Evolutionary conservation across 2,329 filamentous ascomycete species (phyloP).

Genomic region (Rutstroemia sydowiana): DNA sequence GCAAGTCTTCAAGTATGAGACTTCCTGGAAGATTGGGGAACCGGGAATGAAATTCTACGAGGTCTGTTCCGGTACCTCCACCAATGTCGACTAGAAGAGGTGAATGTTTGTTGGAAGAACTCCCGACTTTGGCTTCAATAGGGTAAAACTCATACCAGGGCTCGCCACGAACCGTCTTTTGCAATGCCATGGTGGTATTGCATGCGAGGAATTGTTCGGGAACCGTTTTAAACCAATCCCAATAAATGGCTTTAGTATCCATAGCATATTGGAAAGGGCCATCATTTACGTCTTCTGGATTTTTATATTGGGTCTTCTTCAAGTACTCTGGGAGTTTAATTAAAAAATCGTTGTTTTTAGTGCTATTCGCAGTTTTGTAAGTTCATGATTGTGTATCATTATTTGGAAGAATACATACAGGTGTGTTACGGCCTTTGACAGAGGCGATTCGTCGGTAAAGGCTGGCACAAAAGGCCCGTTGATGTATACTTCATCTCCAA

Average conservation of each 20-base stretch:
- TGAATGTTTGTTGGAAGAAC: not conserved
- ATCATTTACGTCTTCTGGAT: slow-evolving; percentile 3
- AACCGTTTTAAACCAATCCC: slow-evolving; percentile 4
- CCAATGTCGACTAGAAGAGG: slow-evolving; percentile 12
- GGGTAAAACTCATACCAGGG: slow-evolving; percentile 7
- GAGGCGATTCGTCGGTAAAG: not conserved
- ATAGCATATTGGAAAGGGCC: slow-evolving; percentile 8
- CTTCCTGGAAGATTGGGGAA: slow-evolving; percentile 9
- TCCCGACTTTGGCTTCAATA: not conserved
- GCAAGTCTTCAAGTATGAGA: slow-evolving; percentile 12
- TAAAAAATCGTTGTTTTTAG: not conserved
- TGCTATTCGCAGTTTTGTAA: not conserved
- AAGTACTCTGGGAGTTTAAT: slow-evolving; percentile 9
- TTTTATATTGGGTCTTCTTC: slow-evolving; percentile 3
- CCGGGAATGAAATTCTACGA: slow-evolving; percentile 1
- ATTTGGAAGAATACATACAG: not conserved
- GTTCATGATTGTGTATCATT: not conserved
- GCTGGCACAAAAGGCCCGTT: not conserved
- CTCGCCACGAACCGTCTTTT: slow-evolving; percentile 4
- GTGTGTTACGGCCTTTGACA: slow-evolving; percentile 1
- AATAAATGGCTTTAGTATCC: slow-evolving; percentile 1
- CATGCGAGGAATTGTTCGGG: slow-evolving; percentile 2
- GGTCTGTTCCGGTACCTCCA: slow-evolving; percentile 9
- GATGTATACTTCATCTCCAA: not conserved
- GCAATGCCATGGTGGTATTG: slow-evolving; percentile 7